Evolutionary conservation across 805 yeast species (phyloP).

Genomic region (Wickerhamiella nectarea): DNA sequence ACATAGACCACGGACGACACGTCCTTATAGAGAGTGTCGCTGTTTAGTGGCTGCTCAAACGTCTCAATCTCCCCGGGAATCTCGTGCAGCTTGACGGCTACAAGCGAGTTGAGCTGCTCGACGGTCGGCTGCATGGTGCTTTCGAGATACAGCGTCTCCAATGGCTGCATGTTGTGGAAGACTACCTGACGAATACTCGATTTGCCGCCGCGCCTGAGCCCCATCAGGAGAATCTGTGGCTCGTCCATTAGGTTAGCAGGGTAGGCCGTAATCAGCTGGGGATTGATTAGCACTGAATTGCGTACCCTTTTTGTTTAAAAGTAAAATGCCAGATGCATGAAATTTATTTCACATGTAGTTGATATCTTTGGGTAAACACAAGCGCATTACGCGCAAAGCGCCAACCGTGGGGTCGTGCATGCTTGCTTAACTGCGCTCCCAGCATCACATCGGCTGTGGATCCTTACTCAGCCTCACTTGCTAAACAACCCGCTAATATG

Average conservation of each 20-base stretch:
- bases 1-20: conserved; percentile 90
- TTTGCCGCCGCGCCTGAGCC: conserved; percentile 67
- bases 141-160: conserved; percentile 81
- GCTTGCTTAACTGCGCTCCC: too few species aligned
- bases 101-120: conserved; percentile 69
- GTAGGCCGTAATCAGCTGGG: too few species aligned
- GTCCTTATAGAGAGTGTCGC: conserved; percentile 54
- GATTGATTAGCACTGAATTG: too few species aligned
- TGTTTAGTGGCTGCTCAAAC: conserved; percentile 71
- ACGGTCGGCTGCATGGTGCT: conserved; percentile 80
- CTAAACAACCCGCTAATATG: not conserved
- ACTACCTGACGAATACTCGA: conserved; percentile 92
- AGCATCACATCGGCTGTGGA: too few species aligned
- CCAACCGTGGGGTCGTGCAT: too few species aligned
- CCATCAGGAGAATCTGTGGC: conserved; percentile 52
- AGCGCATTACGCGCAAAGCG: too few species aligned
- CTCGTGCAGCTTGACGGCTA: conserved; percentile 82
- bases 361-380: too few species aligned
- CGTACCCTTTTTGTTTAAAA: too few species aligned
- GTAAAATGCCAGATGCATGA: too few species aligned
- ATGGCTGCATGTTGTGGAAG: conserved; percentile 90
- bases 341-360: too few species aligned
- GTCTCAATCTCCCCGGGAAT: conserved; percentile 87
- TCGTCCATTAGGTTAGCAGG: not conserved
- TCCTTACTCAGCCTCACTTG: not conserved